Evolutionary conservation across 306 rosid species (phyloP).

Genomic region (Begonia peltatifolia): DNA sequence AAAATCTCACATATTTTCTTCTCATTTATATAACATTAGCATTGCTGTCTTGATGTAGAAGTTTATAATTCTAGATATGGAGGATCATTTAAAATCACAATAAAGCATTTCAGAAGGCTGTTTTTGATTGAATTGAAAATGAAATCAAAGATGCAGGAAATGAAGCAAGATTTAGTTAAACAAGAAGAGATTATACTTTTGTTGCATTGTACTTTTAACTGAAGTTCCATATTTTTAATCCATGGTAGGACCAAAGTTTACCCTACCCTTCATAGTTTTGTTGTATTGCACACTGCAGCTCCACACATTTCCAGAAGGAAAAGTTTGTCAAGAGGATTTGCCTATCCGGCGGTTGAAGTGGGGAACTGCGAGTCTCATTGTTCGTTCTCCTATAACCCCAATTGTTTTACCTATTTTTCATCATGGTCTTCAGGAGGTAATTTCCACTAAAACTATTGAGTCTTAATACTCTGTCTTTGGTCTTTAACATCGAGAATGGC

Average conservation of each 20-base stretch:
- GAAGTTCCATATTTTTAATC: constrained; percentile 1
- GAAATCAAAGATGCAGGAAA: neutral
- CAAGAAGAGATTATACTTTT: neutral
- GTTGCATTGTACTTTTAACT: constrained; percentile 4
- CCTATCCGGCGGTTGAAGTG: constrained; percentile 77
- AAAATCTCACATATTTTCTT: constrained; percentile 14
- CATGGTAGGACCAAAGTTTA: neutral
- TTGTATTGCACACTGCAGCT: constrained; percentile 22
- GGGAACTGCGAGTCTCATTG: constrained; percentile 96
- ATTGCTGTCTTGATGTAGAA: neutral
- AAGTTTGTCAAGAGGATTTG: constrained; percentile 65
- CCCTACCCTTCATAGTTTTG: neutral
- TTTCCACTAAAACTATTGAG: neutral
- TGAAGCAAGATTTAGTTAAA: too few relatives aligned
- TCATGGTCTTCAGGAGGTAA: constrained; percentile 72
- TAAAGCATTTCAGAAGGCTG: neutral
- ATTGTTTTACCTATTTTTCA: constrained; percentile 76
- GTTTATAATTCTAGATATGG: neutral
- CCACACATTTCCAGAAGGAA: constrained; percentile 95
- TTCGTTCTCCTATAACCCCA: constrained; percentile 67
- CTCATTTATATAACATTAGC: constrained; percentile 2
- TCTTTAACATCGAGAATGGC: too few relatives aligned
- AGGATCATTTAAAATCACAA: neutral
- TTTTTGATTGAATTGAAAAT: neutral
- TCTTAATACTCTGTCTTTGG: too few relatives aligned